Evolutionary conservation across 2,329 filamentous ascomycete genomes (phyloP).

Genomic region (Onygenales sp.): DNA sequence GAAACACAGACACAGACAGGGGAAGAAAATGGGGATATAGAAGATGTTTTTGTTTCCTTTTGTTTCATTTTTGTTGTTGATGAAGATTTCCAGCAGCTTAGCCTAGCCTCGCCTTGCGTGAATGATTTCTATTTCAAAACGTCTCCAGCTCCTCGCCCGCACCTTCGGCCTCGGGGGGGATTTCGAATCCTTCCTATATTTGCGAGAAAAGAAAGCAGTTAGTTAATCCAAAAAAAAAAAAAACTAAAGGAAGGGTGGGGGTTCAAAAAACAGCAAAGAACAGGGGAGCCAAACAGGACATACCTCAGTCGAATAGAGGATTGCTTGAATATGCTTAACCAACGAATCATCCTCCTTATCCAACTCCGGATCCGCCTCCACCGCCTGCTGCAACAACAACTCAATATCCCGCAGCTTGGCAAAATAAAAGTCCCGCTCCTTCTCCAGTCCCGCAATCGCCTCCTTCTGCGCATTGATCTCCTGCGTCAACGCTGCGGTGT

Average conservation of each 20-base stretch:
- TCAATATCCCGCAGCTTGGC: constrained; percentile 97
- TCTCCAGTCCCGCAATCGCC: constrained; percentile 86
- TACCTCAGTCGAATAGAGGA: constrained; percentile 91
- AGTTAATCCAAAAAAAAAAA: not conserved
- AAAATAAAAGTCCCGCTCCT: constrained; percentile 98
- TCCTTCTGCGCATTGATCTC: constrained; percentile 89
- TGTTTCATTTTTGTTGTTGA: no score
- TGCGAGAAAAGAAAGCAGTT: not conserved
- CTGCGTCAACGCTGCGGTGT: constrained; percentile 62
- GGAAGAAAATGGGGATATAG: not conserved
- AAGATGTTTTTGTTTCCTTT: no score
- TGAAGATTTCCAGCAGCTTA: no score
- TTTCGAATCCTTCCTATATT: constrained; percentile 58
- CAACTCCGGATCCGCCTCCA: constrained; percentile 83
- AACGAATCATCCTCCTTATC: constrained; percentile 90
- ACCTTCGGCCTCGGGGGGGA: constrained; percentile 66
- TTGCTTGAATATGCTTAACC: constrained; percentile 91
- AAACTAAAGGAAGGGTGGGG: not conserved
- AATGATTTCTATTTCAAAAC: constrained; percentile 18
- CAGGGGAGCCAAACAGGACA: constrained; percentile 7
- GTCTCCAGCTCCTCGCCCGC: constrained; percentile 38
- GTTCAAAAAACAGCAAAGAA: not conserved
- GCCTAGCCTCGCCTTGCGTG: not conserved
- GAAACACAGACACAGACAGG: not conserved
- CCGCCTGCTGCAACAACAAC: constrained; percentile 81